Evolutionary conservation across 2,329 filamentous ascomycete species (phyloP), one percentile per base, ranked within the genome.

Genomic region (Hypoxylon sp.): DNA sequence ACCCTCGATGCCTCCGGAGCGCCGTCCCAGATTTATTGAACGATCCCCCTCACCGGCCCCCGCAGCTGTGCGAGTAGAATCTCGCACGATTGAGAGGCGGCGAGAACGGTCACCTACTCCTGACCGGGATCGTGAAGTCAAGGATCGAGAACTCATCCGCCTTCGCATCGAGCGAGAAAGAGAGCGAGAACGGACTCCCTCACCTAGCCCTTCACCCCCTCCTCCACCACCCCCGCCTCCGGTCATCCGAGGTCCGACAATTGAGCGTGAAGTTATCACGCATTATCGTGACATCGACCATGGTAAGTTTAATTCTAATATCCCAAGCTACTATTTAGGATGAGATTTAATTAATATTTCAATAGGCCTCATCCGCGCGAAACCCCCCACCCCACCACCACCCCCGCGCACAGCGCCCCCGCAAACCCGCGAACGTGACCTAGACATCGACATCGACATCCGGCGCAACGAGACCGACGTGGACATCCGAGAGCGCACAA

Each of bases 201-300:
- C 75, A 6, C 75, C 79, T 13, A 71, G 73, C 69, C 71, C 74
- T 47, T 78, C 78, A 7, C 76, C 75, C 7, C 79, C 81, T 13
- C 82, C 83, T 3, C 77, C 79, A 8, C 79, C 80, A 6, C 78
- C 80, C n/a, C 82, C 81, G 32, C 84, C 83, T 20, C 80, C 81
- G 57, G 79, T 88, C 32, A 86, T 94, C 63, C 81, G 84, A 30
- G 86, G 87, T 13, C 91, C 91, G 23, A 88, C 87, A 1, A 90
- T 96, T 62, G 89, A 93, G 71, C 85, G 93, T 65, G 90, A 96
- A 67, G 86, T 96, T 51, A 92, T 95, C 60, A 95, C 90, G 0
- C 90, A 94, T 72, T 93, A 94, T 68, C 82, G 87, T 50, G 89
- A 93, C 66, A 88, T 95, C 62, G 89, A 96, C 66, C 90, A 96